Percentiles rank a stretch among this genome's conserved stretches.
Evolutionary conservation across 164 flowering plant genomes (phyloP).

Genomic region (Dillenia suffruticosa): DNA sequence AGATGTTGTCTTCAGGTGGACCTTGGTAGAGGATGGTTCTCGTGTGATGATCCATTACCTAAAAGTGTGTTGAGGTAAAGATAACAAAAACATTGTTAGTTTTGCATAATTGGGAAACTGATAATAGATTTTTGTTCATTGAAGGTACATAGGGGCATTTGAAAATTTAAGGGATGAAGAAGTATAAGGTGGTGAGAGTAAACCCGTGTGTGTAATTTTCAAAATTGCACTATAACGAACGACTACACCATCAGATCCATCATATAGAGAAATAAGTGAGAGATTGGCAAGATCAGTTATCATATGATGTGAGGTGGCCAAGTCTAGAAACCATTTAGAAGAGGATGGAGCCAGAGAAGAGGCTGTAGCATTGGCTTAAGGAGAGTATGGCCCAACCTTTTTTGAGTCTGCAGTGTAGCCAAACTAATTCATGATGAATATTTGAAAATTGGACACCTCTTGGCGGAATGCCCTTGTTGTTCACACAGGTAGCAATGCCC

Average conservation of each 20-base stretch:
- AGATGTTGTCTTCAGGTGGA: no score
- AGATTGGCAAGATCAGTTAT: conserved; percentile 1
- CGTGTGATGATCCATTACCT: no score
- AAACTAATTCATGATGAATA: not conserved
- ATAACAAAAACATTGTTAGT: no score
- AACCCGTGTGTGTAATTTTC: conserved; percentile 4
- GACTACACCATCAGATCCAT: not conserved
- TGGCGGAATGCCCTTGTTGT: not conserved
- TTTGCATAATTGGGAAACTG: no score
- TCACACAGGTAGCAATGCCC: not conserved
- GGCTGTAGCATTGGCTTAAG: not conserved
- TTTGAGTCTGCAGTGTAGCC: not conserved
- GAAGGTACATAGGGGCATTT: not conserved
- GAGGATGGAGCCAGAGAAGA: not conserved
- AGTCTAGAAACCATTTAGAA: conserved; percentile 1
- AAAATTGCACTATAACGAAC: not conserved
- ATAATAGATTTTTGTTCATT: not conserved
- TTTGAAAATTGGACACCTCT: not conserved
- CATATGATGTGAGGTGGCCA: not conserved
- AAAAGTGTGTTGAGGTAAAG: no score
- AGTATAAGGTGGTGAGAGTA: not conserved
- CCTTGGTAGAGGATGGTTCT: no score
- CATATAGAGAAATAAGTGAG: conserved; percentile 1
- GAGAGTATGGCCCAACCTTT: not conserved
- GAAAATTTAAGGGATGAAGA: not conserved